phyloP scores from a whole-genome alignment of 2,329 filamentous ascomycete species.

The Hypoxylon sp. region DNA sequence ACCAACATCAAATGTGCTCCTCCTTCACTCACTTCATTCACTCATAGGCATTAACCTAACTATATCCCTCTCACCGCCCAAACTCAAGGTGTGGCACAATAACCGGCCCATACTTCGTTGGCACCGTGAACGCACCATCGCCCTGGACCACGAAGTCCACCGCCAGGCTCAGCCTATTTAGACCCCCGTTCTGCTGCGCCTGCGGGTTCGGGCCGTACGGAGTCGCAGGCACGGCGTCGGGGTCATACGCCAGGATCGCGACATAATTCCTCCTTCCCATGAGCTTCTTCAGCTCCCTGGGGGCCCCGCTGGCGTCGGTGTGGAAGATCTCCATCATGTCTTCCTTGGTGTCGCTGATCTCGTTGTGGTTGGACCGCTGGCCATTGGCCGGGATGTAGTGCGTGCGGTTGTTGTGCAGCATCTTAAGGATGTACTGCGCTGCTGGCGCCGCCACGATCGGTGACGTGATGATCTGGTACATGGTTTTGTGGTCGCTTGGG shows the following conservation, averaged over 20 bases:
- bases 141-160: conserved; percentile 98
- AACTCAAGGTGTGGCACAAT: conserved; percentile 90
- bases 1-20: background rate
- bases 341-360: conserved; percentile 93
- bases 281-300: conserved; percentile 87
- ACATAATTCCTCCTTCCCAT: conserved; percentile 96
- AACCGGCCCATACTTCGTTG: conserved; percentile 97
- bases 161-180: conserved; percentile 84
- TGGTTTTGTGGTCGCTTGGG: conserved; percentile 95
- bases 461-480: conserved; percentile 98
- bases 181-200: conserved; percentile 57
- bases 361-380: conserved; percentile 75
- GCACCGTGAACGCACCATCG: conserved; percentile 82
- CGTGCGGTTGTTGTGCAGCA: conserved; percentile 95
- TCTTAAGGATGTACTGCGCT: conserved; percentile 86
- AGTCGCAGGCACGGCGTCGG: conserved; percentile 73
- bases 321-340: conserved; percentile 99
- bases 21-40: background rate
- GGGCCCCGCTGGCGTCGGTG: conserved; percentile 86
- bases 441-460: conserved; percentile 92
- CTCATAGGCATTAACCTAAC: background rate
- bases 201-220: conserved; percentile 51
- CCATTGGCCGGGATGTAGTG: conserved; percentile 94
- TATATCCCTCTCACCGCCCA: conserved; percentile 65
- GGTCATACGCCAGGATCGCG: conserved; percentile 93